phyloP scores from a whole-genome alignment of 345 rosid species.

The Melaleuca quinquenervia region DNA sequence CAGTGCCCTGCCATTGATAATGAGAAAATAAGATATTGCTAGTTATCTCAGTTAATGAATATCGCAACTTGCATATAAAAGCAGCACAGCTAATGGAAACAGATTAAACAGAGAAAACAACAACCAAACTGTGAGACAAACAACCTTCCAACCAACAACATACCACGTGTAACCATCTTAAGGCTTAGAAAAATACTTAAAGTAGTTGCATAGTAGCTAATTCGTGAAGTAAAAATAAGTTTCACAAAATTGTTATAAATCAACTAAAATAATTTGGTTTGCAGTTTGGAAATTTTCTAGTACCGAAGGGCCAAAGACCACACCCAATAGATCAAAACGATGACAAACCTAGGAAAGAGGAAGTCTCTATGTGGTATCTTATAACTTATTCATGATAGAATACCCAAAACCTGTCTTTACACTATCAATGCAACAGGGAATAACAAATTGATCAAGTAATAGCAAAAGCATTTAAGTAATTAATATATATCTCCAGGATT shows the following conservation, averaged over 20 bases:
- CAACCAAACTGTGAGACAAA: neutral
- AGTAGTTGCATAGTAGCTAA: neutral
- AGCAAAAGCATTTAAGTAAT: neutral
- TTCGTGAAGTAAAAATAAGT: neutral
- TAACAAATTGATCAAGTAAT: neutral
- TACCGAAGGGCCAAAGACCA: neutral
- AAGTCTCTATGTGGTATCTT: neutral
- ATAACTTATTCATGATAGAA: neutral
- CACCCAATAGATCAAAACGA: neutral
- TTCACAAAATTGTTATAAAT: neutral
- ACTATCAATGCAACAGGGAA: neutral
- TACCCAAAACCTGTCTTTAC: neutral
- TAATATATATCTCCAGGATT: neutral
- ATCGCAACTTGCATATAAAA: neutral
- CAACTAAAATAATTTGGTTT: neutral
- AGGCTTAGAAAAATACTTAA: neutral
- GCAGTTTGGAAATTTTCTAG: neutral
- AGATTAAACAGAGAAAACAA: neutral
- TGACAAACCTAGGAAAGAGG: neutral
- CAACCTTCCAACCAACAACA: neutral
- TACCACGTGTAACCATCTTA: neutral
- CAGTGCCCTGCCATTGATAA: slow-evolving; percentile 43
- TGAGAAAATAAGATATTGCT: neutral
- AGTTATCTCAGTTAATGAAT: neutral
- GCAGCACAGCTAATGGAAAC: neutral